Evolutionary conservation across 2,329 filamentous ascomycete genomes (phyloP), one percentile per base, ranked within the genome.

Genomic region (Penicillium capsulatum): DNA sequence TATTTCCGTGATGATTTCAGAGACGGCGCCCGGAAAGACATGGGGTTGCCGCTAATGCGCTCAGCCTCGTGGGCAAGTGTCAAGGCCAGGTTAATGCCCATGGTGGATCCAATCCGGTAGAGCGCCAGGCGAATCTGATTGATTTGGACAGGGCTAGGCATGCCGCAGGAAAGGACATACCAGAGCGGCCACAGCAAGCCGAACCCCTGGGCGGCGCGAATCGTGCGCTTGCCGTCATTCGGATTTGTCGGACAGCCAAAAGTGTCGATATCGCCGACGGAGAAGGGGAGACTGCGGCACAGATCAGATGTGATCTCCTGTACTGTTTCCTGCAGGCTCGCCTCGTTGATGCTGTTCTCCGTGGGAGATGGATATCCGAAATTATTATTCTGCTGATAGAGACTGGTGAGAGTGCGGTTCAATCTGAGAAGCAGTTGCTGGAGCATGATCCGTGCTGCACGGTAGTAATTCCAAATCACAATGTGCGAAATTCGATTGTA

Each of bases 171-270:
- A 3, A 60, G 32, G 7, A 63, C 52, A 31, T 63, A 63, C 63
- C 63, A 66, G n/a, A 65, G 43, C 2, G 63, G 63, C 63, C 63
- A 66, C 2, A 65, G 47, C 37, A 65, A 46, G 13, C 50, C 55
- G 17, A 63, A 62, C 0, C 47, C 60, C 16, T 63, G 57, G 2
- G 57, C 57, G 2, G 60, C 61, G 13, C 61, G 61, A 10, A 64
- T 42, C 8, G 47, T 46, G 19, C 46, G 44, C 14, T 36, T 48
- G 4, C 40, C 40, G 14, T 52, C 38, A 2, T 37, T 24, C 6
- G 46, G 41, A 1, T 40, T 41, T 6, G 46, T 48, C 1, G 51
- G 51, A 4, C 58, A 58, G 3, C 63, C 63, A 4, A 57, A 44
- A 7, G 42, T 48, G 30, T 66, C 63, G 11, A 66, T 48, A 15